Conservation (phyloP, 805 yeast genomes). For the Sugiyamaella marilandica region DNA sequence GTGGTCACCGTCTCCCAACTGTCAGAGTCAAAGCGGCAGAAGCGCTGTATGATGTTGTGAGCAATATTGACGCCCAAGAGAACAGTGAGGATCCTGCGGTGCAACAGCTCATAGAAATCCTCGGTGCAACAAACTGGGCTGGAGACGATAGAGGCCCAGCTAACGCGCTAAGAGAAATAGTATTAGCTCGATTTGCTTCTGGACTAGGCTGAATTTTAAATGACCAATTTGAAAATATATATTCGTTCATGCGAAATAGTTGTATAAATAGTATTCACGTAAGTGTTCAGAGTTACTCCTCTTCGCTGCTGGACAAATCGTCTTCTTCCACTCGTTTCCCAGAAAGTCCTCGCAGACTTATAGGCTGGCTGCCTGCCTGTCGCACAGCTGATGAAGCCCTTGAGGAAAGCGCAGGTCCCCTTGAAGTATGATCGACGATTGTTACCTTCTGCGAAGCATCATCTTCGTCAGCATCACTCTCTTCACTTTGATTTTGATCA, state of each 20-base stretch:
- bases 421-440: conserved; percentile 1
- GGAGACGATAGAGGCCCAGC: too few relatives aligned
- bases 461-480: conserved; percentile 18
- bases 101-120: too few relatives aligned
- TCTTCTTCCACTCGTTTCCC: conserved; percentile 19
- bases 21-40: conserved; percentile 41
- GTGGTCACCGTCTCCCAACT: conserved; percentile 32
- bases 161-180: too few relatives aligned
- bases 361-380: conserved; percentile 13
- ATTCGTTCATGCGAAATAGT: too few relatives aligned
- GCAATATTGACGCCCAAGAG: neutral
- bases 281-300: conserved; percentile 8
- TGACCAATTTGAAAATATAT: too few relatives aligned
- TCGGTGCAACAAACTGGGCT: too few relatives aligned
- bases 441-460: neutral
- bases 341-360: conserved; percentile 18
- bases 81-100: too few relatives aligned
- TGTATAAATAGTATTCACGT: too few relatives aligned
- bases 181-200: too few relatives aligned
- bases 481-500: conserved; percentile 8
- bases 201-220: too few relatives aligned
- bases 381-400: neutral
- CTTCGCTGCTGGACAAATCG: conserved; percentile 22
- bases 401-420: conserved; percentile 10
- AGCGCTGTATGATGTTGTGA: conserved; percentile 36